These are phyloP conservation scores for Ceratorhiza oryzae-sativae DNA, from an alignment of 1,284 basidiomycete species.

Conservation along the genomic window DNA sequence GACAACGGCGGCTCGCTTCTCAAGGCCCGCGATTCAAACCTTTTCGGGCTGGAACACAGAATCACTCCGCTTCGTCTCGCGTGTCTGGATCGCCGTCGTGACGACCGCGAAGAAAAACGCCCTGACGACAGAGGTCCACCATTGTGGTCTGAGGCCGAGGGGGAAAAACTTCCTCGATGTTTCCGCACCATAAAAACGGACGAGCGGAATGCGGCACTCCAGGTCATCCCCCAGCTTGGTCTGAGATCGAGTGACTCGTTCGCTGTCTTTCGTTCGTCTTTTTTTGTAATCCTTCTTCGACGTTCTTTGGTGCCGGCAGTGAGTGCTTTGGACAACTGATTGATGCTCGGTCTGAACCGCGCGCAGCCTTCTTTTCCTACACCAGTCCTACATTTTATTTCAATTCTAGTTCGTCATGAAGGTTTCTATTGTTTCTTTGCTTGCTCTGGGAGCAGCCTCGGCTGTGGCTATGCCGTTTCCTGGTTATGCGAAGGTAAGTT, in stretches of 20 bases:
- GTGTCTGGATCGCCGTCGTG: neutral
- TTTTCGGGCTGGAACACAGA: neutral
- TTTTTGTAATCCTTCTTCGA: slow-evolving; percentile 3
- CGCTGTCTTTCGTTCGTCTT: slow-evolving; percentile 18
- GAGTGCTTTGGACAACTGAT: neutral
- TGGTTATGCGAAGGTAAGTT: neutral
- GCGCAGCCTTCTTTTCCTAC: slow-evolving; percentile 16
- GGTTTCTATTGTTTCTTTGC: slow-evolving; percentile 23
- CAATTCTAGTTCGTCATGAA: slow-evolving; percentile 8
- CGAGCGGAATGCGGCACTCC: neutral
- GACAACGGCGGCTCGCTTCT: slow-evolving; percentile 25
- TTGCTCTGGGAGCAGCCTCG: slow-evolving; percentile 29
- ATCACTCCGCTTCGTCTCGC: neutral
- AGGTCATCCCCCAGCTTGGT: slow-evolving; percentile 29
- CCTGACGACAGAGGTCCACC: slow-evolving; percentile 24
- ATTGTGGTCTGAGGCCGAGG: neutral
- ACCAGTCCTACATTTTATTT: neutral
- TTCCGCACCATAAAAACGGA: neutral
- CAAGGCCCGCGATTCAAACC: neutral
- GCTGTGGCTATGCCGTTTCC: slow-evolving; percentile 20
- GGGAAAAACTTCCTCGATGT: too few species aligned
- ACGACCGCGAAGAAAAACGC: slow-evolving; percentile 11
- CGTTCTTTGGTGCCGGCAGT: slow-evolving; percentile 37
- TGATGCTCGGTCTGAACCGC: neutral
- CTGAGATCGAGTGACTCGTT: slow-evolving; percentile 32